phyloP scores from a whole-genome alignment of 2,329 filamentous ascomycete species.

The Colletotrichum sp. region DNA sequence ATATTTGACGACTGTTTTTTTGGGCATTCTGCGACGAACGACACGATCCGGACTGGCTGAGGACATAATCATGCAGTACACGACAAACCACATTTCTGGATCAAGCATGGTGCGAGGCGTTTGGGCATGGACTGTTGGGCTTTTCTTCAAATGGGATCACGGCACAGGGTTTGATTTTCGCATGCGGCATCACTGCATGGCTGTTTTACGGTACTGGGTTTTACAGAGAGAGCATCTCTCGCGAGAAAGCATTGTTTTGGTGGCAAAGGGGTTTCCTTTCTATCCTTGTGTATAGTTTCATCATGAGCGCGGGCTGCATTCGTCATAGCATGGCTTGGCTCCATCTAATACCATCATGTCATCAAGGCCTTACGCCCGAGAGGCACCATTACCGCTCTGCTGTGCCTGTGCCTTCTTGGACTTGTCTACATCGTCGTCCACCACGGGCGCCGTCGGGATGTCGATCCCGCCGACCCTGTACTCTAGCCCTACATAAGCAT shows the following conservation, averaged over 20 bases:
- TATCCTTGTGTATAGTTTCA: background rate
- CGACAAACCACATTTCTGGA: background rate
- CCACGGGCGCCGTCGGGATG: constrained; percentile 53
- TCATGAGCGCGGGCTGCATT: background rate
- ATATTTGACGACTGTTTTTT: background rate
- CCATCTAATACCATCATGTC: background rate
- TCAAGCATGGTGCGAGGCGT: background rate
- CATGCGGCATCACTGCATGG: background rate
- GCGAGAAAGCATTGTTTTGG: background rate
- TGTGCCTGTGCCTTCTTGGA: constrained; percentile 39
- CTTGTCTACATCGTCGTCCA: constrained; percentile 52
- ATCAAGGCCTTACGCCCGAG: background rate
- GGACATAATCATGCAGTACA: background rate
- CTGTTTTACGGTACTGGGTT: background rate
- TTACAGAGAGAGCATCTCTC: constrained; percentile 2
- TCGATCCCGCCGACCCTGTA: constrained; percentile 53
- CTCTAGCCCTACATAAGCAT: constrained; percentile 82
- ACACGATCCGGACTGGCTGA: background rate
- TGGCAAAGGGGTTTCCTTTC: background rate
- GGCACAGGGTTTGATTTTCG: background rate
- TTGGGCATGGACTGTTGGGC: background rate
- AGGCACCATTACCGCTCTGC: background rate
- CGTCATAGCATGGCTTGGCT: background rate
- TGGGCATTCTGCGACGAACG: background rate
- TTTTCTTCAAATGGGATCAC: background rate